phyloP scores from a whole-genome alignment of 2,329 filamentous ascomycete species.

The Myriosclerotinia curreyana region DNA sequence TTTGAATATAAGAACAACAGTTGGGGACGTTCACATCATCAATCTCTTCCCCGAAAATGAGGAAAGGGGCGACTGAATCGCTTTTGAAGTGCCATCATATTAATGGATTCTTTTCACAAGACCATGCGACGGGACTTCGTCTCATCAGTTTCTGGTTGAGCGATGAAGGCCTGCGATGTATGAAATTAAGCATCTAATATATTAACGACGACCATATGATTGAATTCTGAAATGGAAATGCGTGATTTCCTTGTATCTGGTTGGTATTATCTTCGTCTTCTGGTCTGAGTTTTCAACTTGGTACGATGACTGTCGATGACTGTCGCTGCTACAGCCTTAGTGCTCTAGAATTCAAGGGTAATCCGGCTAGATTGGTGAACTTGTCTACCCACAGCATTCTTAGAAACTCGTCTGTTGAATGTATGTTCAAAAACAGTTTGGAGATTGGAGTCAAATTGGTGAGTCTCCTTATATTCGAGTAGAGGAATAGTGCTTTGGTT shows the following conservation, averaged over 20 bases:
- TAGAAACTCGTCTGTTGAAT: neutral
- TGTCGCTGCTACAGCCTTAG: neutral
- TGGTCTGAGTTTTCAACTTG: neutral
- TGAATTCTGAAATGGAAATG: neutral
- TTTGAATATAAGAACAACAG: neutral
- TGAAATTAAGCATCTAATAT: neutral
- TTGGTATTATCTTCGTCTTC: neutral
- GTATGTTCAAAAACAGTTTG: neutral
- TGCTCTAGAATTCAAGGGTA: neutral
- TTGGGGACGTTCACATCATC: slow-evolving; percentile 3
- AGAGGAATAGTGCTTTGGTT: neutral
- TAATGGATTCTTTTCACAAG: neutral
- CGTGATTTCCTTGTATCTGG: neutral
- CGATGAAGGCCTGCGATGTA: neutral
- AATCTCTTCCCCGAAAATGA: neutral
- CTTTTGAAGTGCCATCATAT: neutral
- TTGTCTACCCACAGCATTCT: neutral
- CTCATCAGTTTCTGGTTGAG: neutral
- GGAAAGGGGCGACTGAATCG: neutral
- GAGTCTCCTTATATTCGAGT: neutral
- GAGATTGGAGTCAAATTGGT: neutral
- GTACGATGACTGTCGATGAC: neutral
- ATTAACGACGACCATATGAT: neutral
- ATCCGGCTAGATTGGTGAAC: neutral
- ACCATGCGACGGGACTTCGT: neutral